Evolutionary conservation across 83 land plant species (phyloP).

Genomic region (Picea mariana): DNA sequence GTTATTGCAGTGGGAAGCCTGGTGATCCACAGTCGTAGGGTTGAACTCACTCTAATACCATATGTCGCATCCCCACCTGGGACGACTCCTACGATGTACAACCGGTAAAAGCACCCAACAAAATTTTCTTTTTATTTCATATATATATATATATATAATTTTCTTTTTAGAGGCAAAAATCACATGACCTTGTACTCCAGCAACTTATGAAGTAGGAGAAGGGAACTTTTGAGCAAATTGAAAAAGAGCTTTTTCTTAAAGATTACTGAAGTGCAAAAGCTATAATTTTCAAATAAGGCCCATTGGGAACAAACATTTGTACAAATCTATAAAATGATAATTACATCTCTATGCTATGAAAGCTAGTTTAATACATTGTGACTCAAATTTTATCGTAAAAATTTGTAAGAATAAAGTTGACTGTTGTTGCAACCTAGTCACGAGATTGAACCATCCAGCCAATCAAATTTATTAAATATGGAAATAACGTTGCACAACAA

Average conservation of each 20-base stretch:
- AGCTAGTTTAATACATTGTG: not conserved
- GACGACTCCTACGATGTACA: too few species aligned
- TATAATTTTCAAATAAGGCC: conserved; percentile 4
- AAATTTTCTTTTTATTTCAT: too few species aligned
- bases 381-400: not conserved
- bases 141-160: too few species aligned
- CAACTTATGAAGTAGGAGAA: not conserved
- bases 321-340: conserved; percentile 6
- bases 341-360: not conserved
- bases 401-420: conserved; percentile 8
- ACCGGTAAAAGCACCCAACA: too few species aligned
- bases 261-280: not conserved
- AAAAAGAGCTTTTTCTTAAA: not conserved
- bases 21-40: too few species aligned
- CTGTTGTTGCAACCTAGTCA: not conserved
- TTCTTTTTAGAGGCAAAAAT: not conserved
- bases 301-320: not conserved
- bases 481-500: not conserved
- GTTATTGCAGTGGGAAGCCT: too few species aligned
- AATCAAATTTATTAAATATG: not conserved
- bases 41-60: too few species aligned
- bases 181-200: not conserved
- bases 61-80: too few species aligned
- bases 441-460: conserved; percentile 11
- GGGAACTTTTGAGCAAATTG: not conserved